Evolutionary conservation across 2,329 filamentous ascomycete species (phyloP), one percentile per base, ranked within the genome.

Genomic region (Nemania abortiva): DNA sequence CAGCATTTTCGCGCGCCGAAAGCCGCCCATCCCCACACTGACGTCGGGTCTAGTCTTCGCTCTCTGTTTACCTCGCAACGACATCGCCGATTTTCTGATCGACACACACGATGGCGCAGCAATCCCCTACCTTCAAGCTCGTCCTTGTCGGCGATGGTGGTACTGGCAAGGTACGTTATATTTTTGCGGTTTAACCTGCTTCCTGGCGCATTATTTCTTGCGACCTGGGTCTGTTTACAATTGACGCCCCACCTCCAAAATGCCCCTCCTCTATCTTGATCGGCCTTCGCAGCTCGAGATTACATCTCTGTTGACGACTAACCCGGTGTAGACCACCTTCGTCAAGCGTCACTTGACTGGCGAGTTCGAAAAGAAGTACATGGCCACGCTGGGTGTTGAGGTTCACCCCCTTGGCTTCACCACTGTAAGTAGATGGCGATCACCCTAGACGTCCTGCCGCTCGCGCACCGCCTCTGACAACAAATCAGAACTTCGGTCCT

Each of bases 301-400:
- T 65, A 69, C 42, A 49, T 66, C 70, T 56, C 63, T 67, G 54
- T 69, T 37, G 70, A 69, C 71, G 55, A 74, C 73, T 61, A 56
- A 73, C 64, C 70, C 70, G 34, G 66, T 52, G 11, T 81, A 99
- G 96, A 99, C 96, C 83, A 99, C 96, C 82, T 99, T 99, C 85
- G 96, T 99, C 89, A 99, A 99, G 92, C 96, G 96, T 82, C 96
- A 99, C 87, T 90, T 98, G 90, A 99, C 96, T 82, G 96, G 96
- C 84, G 96, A 99, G 84, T 99, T 99, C 83, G 96, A 99, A 88
- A 99, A 99, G 92, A 99, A 98, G 89, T 99, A 99, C 88, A 98
- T 99, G 84, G 96, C 96, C 79, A 99, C 96, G 70, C 93, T 99
- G 75, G 96, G 96, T 92, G 96, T 99, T 82, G 96, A 99, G 85